Evolutionary conservation across 2,329 filamentous ascomycete species (phyloP), one percentile per base, ranked within the genome.

Genomic region (Aspergillus pseudoglaucus): DNA sequence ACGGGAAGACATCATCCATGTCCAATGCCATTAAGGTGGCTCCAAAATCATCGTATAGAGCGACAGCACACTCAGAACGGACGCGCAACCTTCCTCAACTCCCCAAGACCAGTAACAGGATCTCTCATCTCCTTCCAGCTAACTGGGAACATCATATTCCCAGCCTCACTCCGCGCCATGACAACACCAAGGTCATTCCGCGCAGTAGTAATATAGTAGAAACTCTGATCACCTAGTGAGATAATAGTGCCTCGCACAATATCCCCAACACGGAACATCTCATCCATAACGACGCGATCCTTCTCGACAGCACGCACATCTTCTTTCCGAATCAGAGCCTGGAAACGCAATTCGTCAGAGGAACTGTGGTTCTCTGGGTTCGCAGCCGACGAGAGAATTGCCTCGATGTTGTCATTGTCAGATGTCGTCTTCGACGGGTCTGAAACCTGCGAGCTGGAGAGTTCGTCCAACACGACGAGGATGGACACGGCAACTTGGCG

Each of bases 111-210:
- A 6, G 85, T 94, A 61, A 85, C 82, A 0, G 84, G 82, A 73
- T 97, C 91, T 62, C 81, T 80, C 73, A 94, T 95, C 71, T 97
- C 91, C 73, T 85, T 94, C 93, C 93, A 98, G 69, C 85, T 94
- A 47, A 95, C 80, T 2, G 93, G 91, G 60, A 87, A 86, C 90
- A 97, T 95, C 59, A 87, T 81, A 69, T 94, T 91, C 1, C 90
- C 90, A 2, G 80, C 81, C 65, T 95, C 89, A 64, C 89, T 94
- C 58, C 81, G 85, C 8, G 91, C 93, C 83, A 97, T 88, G 35
- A 98, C 87, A 49, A 97, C 91, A 2, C 93, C 93, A 37, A 95
- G 76, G 65, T 95, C 87, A 68, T 98, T 97, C 57, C 82, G 82
- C 23, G 90, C 89, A 1, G 93, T 98, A 22, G 85, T 87, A n/a